Conservation (phyloP, 1,284 basidiomycete species). For the Ceratobasidium sp. region DNA sequence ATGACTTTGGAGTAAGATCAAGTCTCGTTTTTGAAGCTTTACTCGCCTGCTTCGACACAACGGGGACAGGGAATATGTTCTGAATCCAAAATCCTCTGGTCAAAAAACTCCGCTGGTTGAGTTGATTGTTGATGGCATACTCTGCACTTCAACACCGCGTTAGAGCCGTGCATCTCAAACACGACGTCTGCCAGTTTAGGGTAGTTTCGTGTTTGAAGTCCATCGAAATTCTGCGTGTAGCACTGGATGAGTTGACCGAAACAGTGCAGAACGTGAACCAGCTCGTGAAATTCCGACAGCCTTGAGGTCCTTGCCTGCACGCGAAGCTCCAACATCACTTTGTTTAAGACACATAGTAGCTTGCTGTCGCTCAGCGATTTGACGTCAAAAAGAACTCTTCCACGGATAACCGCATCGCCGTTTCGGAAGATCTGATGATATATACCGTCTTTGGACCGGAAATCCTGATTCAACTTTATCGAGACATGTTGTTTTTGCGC, state of each 20-base stretch:
- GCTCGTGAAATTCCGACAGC: not conserved
- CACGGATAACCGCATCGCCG: not conserved
- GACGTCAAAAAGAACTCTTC: not conserved
- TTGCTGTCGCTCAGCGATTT: not conserved
- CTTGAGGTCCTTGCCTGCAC: not conserved
- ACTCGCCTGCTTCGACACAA: not conserved
- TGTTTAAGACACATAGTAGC: not conserved
- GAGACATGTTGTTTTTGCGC: no score
- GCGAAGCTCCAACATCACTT: not conserved
- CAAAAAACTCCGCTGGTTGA: not conserved
- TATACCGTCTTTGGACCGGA: not conserved
- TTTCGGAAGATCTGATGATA: not conserved
- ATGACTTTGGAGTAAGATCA: not conserved
- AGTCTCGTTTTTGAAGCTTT: no score
- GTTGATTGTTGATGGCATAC: not conserved
- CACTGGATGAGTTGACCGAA: not conserved
- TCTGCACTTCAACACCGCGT: not conserved
- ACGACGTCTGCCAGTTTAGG: not conserved
- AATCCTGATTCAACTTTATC: conserved; percentile 7
- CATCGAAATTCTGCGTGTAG: conserved; percentile 22
- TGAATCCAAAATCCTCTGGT: not conserved
- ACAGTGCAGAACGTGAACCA: not conserved
- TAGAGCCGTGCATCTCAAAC: not conserved
- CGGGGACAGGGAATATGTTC: not conserved
- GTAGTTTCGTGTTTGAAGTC: conserved; percentile 2